Percentiles rank a stretch among this genome's conserved stretches.
Conservation (phyloP, 345 rosid species). For the Atalantia buxifolia region DNA sequence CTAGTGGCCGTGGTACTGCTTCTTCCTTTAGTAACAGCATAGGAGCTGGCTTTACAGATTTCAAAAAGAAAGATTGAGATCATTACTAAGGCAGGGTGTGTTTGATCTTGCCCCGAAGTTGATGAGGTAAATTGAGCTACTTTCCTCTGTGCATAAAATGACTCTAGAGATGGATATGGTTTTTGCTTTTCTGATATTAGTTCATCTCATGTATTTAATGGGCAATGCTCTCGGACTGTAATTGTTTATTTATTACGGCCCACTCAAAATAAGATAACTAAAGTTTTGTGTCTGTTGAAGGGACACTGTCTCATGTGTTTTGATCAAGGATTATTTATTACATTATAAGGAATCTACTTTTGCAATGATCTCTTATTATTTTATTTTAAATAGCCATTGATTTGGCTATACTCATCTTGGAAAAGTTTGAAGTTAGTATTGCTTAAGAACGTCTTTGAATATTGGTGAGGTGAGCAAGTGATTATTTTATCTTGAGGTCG, state of each 20-base stretch:
- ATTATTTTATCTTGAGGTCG: too few relatives aligned
- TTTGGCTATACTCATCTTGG: not conserved
- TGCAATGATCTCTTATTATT: not conserved
- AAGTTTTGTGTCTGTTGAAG: not conserved
- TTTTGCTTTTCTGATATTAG: not conserved
- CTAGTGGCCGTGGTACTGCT: conserved; percentile 1
- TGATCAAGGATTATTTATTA: not conserved
- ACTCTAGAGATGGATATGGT: not conserved
- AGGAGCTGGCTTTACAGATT: conserved; percentile 41
- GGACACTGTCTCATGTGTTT: not conserved
- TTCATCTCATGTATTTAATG: not conserved
- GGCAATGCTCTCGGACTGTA: not conserved
- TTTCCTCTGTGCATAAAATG: not conserved
- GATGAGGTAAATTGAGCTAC: conserved; percentile 41
- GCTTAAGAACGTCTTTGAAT: not conserved
- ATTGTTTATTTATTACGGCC: not conserved
- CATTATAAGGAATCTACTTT: not conserved
- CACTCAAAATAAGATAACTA: not conserved
- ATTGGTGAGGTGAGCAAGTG: too few relatives aligned
- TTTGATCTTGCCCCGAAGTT: conserved; percentile 42
- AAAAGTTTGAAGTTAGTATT: not conserved
- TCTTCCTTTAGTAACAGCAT: conserved; percentile 24
- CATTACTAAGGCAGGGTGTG: conserved; percentile 42
- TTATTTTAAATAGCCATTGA: not conserved
- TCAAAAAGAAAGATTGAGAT: conserved; percentile 40